Evolutionary conservation across 176 grass and related monocot genomes (phyloP).

Genomic region (Carex myosuroides): DNA sequence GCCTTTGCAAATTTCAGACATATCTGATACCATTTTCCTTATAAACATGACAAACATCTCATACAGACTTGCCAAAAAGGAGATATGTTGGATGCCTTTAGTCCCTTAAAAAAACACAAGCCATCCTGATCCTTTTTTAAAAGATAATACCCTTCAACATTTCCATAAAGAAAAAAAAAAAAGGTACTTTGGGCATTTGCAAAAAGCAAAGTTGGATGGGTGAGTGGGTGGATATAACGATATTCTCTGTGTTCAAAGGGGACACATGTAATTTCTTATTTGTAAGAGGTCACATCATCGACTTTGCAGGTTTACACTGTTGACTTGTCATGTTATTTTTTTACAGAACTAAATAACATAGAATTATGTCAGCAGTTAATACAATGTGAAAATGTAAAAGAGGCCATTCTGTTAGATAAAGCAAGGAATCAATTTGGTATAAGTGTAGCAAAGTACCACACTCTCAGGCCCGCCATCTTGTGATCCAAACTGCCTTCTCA

Average conservation of each 20-base stretch:
- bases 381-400: not conserved
- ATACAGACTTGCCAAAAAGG: not conserved
- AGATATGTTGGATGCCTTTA: not conserved
- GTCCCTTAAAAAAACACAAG: not conserved
- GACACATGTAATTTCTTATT: not conserved
- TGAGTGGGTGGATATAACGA: not conserved
- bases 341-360: slow-evolving; percentile 3
- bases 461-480: slow-evolving; percentile 73
- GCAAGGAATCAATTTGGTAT: not conserved
- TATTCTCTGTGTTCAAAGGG: not conserved
- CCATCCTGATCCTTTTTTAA: not conserved
- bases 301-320: not conserved
- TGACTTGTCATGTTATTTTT: not conserved
- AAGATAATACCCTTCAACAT: not conserved
- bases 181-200: not conserved
- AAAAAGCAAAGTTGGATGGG: not conserved
- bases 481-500: slow-evolving; percentile 85
- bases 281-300: not conserved
- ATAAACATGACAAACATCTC: not conserved
- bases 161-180: not conserved
- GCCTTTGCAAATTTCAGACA: not conserved
- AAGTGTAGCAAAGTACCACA: slow-evolving; percentile 42
- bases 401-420: not conserved
- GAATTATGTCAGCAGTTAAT: not conserved
- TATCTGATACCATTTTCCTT: not conserved